Base-by-base conservation (phyloP, 352 stramenopile species). In the Phytopythium cucurbitacearum region DNA sequence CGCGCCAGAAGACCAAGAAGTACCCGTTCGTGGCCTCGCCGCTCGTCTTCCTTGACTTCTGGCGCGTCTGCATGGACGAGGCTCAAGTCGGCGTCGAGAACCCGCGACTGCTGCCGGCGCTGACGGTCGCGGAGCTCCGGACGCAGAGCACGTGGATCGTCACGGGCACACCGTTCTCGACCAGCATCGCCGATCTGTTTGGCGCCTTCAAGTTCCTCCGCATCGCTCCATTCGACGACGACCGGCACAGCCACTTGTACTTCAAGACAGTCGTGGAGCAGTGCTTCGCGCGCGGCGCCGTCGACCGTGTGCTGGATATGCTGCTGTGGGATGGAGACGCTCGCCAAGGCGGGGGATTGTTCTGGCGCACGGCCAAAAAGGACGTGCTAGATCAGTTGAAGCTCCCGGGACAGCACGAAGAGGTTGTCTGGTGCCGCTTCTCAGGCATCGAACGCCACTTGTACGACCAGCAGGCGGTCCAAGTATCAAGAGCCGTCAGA, bases 21-120 rank as follows among this genome's bases (percentile, higher is more conserved):
- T 97, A 97, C 53, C 62, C 73, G 3, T 83, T 96, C 40, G 63
- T 97, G 21, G 76, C 81, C 0, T 97, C 89, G n/a, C 93, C 93
- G 13, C 67, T 98, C 3, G 73, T 84, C 5, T 76, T 76, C 38
- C 81, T 97, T 39, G 63, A 73, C 9, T 98, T 90, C 56, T 97
- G 89, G 85, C 76, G 93, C 12, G 70, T 97, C 10, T 96, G 77
- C 48, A 89, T 97, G 57, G 92, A 98, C 54, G 94, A 98, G 78
- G 92, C 92, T 2, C 94, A 98, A 65, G 69, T 95, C 10, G 76
- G 78, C 9, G 85, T 97, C 1, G 87, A 97, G 61, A 87, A 84
- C 47, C 71, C 69, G 1, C 69, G 73, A 16, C 60, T 87, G 5
- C 61, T 83, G 49, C 80, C 87, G 7, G 89, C 92, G 12, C 57